These are phyloP conservation scores for Apiospora malaysiana DNA, from an alignment of 2,329 filamentous ascomycete species.

Conservation along the genomic window DNA sequence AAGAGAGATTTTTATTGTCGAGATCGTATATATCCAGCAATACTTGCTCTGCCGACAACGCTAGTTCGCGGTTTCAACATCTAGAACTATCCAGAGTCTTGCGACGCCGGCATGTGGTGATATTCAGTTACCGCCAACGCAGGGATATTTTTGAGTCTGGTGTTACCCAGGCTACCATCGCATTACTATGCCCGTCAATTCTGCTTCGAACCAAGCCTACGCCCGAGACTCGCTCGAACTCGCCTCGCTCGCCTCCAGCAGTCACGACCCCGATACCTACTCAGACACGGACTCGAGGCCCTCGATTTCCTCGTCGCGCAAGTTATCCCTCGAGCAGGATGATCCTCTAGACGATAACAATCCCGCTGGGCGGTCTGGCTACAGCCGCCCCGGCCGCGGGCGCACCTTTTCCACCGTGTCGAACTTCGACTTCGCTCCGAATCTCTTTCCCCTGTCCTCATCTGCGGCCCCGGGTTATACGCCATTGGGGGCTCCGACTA, in stretches of 20 bases:
- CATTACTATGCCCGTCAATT: slow-evolving; percentile 46
- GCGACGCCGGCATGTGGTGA: slow-evolving; percentile 20
- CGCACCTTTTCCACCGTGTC: slow-evolving; percentile 91
- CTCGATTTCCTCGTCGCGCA: slow-evolving; percentile 91
- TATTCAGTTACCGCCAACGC: slow-evolving; percentile 6
- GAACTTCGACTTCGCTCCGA: slow-evolving; percentile 93
- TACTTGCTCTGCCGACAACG: not conserved
- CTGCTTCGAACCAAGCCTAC: slow-evolving; percentile 50
- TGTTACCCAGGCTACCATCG: slow-evolving; percentile 5
- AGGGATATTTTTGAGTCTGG: slow-evolving; percentile 13
- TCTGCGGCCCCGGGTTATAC: slow-evolving; percentile 78
- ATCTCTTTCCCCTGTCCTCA: slow-evolving; percentile 89
- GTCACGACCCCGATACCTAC: slow-evolving; percentile 64
- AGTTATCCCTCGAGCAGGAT: slow-evolving; percentile 85
- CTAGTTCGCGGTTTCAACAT: not conserved
- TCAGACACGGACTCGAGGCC: slow-evolving; percentile 76
- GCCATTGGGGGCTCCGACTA: slow-evolving; percentile 78
- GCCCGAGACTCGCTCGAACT: slow-evolving; percentile 94
- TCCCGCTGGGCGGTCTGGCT: slow-evolving; percentile 48
- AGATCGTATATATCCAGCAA: not conserved
- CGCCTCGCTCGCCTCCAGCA: slow-evolving; percentile 89
- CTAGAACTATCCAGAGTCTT: not conserved
- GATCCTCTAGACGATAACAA: slow-evolving; percentile 75
- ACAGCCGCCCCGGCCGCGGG: slow-evolving; percentile 42
- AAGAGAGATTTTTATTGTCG: not conserved